Conservation (phyloP, 75 land plant genomes). For the Pinus albicaulis region DNA sequence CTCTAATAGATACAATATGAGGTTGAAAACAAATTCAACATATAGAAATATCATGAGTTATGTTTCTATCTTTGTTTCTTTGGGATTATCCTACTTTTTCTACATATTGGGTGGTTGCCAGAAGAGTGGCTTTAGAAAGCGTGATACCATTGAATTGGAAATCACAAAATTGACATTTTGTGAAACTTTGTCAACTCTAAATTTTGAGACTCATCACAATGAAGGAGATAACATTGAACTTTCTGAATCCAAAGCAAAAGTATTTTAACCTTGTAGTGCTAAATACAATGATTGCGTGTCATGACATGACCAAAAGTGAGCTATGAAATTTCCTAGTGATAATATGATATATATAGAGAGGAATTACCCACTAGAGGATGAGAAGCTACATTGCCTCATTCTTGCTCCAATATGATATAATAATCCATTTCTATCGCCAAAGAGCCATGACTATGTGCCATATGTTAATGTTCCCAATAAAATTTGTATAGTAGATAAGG, state of each 20-base stretch:
- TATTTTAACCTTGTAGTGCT: constrained; percentile 54
- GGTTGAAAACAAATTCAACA: constrained; percentile 23
- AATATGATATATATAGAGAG: constrained; percentile 80
- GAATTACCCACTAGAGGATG: constrained; percentile 72
- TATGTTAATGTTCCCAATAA: constrained; percentile 97
- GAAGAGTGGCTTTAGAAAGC: constrained; percentile 67
- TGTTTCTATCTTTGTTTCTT: constrained; percentile 59
- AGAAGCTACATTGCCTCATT: constrained; percentile 76
- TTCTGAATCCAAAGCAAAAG: constrained; percentile 24
- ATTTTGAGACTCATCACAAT: constrained; percentile 70
- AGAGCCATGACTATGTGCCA: constrained; percentile 89
- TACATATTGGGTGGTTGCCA: constrained; percentile 79
- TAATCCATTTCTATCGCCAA: constrained; percentile 87
- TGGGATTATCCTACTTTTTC: constrained; percentile 81
- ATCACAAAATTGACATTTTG: constrained; percentile 52
- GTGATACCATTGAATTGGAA: constrained; percentile 57
- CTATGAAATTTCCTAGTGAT: constrained; percentile 75
- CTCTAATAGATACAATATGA: constrained; percentile 30
- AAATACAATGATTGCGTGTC: constrained; percentile 75
- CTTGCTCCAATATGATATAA: constrained; percentile 93
- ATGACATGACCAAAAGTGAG: constrained; percentile 80
- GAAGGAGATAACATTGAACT: constrained; percentile 18
- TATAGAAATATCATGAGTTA: constrained; percentile 54
- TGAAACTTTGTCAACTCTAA: constrained; percentile 30
- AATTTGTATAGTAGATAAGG: constrained; percentile 84